A percentile compares a stretch with the other conserved stretches of the same genome.
Conservation (phyloP, 495 filamentous ascomycete species). For the Daldinia decipiens region DNA sequence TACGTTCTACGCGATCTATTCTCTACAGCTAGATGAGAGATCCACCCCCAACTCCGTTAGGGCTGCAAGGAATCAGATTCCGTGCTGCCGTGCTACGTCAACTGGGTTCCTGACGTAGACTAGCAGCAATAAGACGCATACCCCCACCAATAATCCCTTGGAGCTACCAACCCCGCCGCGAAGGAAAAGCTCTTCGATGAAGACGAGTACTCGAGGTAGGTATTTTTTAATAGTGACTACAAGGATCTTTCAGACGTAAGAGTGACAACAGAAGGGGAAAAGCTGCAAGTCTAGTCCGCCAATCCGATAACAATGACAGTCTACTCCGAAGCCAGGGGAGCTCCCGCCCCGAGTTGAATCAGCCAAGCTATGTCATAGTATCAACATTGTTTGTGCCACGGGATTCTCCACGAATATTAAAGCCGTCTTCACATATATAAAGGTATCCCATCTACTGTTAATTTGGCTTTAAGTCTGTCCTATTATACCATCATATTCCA, state of each 20-base stretch:
- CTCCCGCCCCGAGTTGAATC: slow-evolving; percentile 11
- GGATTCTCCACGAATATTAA: slow-evolving; percentile 9
- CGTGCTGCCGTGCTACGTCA: slow-evolving; percentile 21
- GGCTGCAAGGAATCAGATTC: slow-evolving; percentile 22
- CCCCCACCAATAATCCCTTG: slow-evolving; percentile 33
- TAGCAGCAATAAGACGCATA: slow-evolving; percentile 23
- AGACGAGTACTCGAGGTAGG: neutral
- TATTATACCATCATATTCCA: slow-evolving; percentile 7
- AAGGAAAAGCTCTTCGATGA: slow-evolving; percentile 21
- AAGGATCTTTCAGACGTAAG: slow-evolving; percentile 16
- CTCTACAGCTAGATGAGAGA: neutral
- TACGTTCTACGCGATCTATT: neutral
- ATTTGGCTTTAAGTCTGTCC: neutral
- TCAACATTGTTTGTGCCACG: slow-evolving; percentile 13
- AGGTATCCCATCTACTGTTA: slow-evolving; percentile 7
- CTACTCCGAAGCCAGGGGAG: slow-evolving; percentile 5
- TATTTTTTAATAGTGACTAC: neutral
- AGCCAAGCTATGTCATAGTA: slow-evolving; percentile 40
- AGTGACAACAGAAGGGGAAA: slow-evolving; percentile 28
- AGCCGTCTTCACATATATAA: slow-evolving; percentile 24
- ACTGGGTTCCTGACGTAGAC: slow-evolving; percentile 37
- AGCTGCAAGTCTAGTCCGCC: slow-evolving; percentile 5
- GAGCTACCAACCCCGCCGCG: slow-evolving; percentile 36
- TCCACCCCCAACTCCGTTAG: slow-evolving; percentile 11
- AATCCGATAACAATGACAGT: slow-evolving; percentile 9